Base-by-base conservation (phyloP, 2,329 filamentous ascomycete species). In the Gaeumannomyces tritici region DNA sequence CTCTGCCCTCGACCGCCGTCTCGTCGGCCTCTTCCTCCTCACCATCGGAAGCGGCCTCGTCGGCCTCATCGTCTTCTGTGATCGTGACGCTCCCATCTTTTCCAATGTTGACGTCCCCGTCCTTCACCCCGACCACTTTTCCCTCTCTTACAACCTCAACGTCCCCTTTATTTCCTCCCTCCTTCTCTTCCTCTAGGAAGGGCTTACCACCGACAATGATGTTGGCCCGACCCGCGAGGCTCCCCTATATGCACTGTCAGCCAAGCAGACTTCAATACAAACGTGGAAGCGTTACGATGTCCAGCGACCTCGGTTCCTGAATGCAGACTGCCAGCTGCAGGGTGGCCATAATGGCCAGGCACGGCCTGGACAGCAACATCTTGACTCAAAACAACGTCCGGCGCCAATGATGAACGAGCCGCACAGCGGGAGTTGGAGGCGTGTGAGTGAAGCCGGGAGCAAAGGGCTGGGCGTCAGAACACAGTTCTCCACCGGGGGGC, bases 191-290 rank as follows among this genome's bases (percentile, higher is more conserved):
- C n/a, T 47, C 54, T 4, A 57, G 60, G 21, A 33, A 28, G 28
- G 42, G 42, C 42, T 56, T 61, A 3, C 60, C 60, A 13, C 60
- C 54, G 15, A 63, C 57, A 35, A 28, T 61, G 13, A 63, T 29
- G 47, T 51, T 54, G 24, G 62, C 59, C 24, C 62, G 58, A 26
- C 62, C 59, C 24, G 31, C 55, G 24, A 61, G 35, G 28, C 62
- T 56, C 28, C 62, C 59, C 62, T 63, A 26, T 59, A 6, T 27
- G 31, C 21, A 4, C 35, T 2, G 55, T 56, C 12, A 56, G 55
- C 15, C 21, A 51, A 11, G 42, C 7, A 51, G 24, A 8, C 42
- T 9, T 24, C 4, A 21, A 24, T 9, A 13, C 11, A 9, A 21
- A 51, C 3, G 9, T 7, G 21, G 42, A 24, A 24, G 11, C 18